phyloP scores from a whole-genome alignment of 106 monocot genomes.

The Apostasia ramifera region DNA sequence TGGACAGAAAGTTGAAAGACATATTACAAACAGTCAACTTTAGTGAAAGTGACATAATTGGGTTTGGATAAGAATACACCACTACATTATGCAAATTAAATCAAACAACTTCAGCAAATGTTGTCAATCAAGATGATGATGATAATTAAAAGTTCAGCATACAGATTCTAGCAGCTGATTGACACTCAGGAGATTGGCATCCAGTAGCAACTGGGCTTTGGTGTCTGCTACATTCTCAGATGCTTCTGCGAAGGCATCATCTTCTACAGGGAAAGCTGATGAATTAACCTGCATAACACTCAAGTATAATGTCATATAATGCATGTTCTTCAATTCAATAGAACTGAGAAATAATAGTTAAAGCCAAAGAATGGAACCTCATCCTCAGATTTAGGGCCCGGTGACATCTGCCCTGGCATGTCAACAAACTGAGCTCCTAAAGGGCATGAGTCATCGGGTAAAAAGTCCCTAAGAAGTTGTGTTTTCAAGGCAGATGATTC shows the following conservation, averaged over 20 bases:
- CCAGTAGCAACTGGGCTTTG: slow-evolving; percentile 12
- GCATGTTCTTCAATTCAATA: neutral
- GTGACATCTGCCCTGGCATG: slow-evolving; percentile 16
- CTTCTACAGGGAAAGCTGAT: slow-evolving; percentile 35
- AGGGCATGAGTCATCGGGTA: slow-evolving; percentile 67
- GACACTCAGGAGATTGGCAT: slow-evolving; percentile 53
- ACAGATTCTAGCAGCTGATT: slow-evolving; percentile 85
- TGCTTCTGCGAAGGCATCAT: slow-evolving; percentile 54
- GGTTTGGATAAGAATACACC: too few species aligned
- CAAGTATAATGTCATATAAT: slow-evolving; percentile 1
- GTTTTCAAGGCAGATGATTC: slow-evolving; percentile 31
- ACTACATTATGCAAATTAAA: too few species aligned
- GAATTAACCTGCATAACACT: slow-evolving; percentile 37
- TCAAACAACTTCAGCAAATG: too few species aligned
- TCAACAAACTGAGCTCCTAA: slow-evolving; percentile 54
- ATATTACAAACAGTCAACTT: too few species aligned
- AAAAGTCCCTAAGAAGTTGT: slow-evolving; percentile 54
- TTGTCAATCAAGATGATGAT: neutral
- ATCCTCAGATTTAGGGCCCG: slow-evolving; percentile 16
- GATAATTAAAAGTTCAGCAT: slow-evolving; percentile 6
- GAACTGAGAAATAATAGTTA: neutral
- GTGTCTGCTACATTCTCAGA: slow-evolving; percentile 36
- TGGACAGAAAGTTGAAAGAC: too few species aligned
- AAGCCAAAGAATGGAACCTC: slow-evolving; percentile 12
- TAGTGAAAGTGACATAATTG: too few species aligned